phyloP scores from a whole-genome alignment of 805 yeast genomes.

The Yamadazyma nakazawae region DNA sequence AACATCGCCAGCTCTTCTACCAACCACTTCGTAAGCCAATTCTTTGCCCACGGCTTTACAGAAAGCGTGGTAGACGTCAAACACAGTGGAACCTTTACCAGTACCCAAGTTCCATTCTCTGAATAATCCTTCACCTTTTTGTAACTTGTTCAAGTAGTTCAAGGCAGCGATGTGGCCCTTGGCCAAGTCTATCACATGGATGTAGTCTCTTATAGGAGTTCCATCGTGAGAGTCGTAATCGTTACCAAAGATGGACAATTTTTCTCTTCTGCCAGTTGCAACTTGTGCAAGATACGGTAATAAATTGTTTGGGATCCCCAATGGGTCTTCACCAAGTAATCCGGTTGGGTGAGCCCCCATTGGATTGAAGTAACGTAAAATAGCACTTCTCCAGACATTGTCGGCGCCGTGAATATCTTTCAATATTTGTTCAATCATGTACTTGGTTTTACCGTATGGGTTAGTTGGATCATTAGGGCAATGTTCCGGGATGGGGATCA shows the following conservation, averaged over 20 bases:
- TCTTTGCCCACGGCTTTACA: slow-evolving; percentile 60
- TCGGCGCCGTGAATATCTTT: slow-evolving; percentile 51
- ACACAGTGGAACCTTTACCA: slow-evolving; percentile 75
- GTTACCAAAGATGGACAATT: slow-evolving; percentile 65
- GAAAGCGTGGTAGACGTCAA: slow-evolving; percentile 66
- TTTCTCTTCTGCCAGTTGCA: slow-evolving; percentile 66
- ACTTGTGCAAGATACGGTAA: slow-evolving; percentile 77
- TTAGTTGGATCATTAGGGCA: slow-evolving; percentile 74
- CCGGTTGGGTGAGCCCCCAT: slow-evolving; percentile 87
- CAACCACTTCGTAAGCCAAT: slow-evolving; percentile 62
- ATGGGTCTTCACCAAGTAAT: slow-evolving; percentile 74
- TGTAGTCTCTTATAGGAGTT: slow-evolving; percentile 78
- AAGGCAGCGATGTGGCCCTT: slow-evolving; percentile 74
- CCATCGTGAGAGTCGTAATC: slow-evolving; percentile 74
- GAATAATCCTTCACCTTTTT: slow-evolving; percentile 44
- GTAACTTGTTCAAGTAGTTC: slow-evolving; percentile 42
- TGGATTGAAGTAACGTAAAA: slow-evolving; percentile 77
- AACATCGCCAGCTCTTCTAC: slow-evolving; percentile 75
- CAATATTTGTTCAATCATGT: slow-evolving; percentile 58
- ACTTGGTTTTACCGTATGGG: slow-evolving; percentile 76
- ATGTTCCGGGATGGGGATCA: slow-evolving; percentile 76
- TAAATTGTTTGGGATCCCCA: slow-evolving; percentile 72
- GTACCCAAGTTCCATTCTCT: slow-evolving; percentile 85
- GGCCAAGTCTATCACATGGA: slow-evolving; percentile 79
- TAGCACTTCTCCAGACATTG: slow-evolving; percentile 49